Percentiles rank a stretch among this genome's conserved stretches.
Evolutionary conservation across 768 basidiomycete species (phyloP).

Genomic region (Hygrophorus pudorinus): DNA sequence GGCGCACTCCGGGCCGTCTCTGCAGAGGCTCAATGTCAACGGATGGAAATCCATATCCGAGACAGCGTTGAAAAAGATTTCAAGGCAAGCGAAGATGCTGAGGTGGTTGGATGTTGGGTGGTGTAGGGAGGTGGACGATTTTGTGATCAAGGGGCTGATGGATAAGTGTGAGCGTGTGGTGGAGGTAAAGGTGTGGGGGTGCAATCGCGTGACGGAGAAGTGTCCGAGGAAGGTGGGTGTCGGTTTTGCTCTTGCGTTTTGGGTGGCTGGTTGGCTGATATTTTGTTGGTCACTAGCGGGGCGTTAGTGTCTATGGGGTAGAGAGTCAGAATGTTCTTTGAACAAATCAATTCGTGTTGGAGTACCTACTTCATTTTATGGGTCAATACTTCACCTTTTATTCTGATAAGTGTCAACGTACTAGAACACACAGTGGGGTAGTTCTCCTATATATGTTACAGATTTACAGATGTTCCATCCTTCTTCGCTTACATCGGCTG

Average conservation of each 20-base stretch:
- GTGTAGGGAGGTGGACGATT: conserved; percentile 79
- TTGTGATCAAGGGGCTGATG: conserved; percentile 62
- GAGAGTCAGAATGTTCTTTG: conserved; percentile 3
- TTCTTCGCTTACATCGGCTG: no score
- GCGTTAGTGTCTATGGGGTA: conserved; percentile 5
- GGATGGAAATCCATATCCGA: conserved; percentile 58
- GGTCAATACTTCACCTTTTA: no score
- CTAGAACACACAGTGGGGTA: no score
- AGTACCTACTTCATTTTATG: no score
- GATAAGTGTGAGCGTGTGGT: conserved; percentile 30
- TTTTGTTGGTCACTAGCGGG: not conserved
- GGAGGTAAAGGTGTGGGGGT: conserved; percentile 48
- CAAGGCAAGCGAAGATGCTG: conserved; percentile 29
- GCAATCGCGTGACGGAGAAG: conserved; percentile 33
- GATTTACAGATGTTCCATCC: no score
- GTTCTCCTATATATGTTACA: no score
- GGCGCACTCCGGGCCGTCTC: conserved; percentile 47
- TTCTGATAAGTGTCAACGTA: no score
- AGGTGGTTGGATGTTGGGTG: conserved; percentile 70
- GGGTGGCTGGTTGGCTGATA: not conserved
- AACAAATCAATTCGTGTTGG: not conserved
- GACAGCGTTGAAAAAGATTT: conserved; percentile 29
- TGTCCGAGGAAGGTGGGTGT: conserved; percentile 31
- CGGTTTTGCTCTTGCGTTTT: not conserved
- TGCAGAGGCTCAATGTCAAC: conserved; percentile 63